Evolutionary conservation across 768 basidiomycete genomes (phyloP).

Genomic region (Rhizopogon sp.): DNA sequence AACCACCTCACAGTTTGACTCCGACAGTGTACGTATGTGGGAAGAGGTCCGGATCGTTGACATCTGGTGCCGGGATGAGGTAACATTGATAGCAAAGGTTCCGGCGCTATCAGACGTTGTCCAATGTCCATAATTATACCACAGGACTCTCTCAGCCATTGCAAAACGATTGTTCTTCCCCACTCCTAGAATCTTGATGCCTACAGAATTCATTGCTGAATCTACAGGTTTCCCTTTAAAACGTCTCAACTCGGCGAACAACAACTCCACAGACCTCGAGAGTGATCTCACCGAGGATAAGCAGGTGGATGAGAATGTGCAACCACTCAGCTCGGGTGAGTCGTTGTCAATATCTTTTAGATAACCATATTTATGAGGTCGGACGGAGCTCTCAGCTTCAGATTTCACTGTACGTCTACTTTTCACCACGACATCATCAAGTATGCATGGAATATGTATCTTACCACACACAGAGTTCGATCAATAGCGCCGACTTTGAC

Average conservation of each 20-base stretch:
- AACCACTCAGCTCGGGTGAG: constrained; percentile 15
- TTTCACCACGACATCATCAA: neutral
- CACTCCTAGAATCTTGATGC: constrained; percentile 12
- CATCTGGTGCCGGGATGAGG: too few species aligned
- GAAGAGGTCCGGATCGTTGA: too few species aligned
- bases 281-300: constrained; percentile 19
- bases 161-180: constrained; percentile 5
- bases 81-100: neutral
- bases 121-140: neutral
- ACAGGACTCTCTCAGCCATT: constrained; percentile 12
- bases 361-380: neutral
- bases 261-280: constrained; percentile 8
- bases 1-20: too few species aligned
- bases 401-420: constrained; percentile 13
- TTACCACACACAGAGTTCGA: constrained; percentile 2
- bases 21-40: too few species aligned
- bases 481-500: constrained; percentile 9
- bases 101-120: neutral
- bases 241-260: constrained; percentile 3
- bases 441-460: neutral
- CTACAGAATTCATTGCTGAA: constrained; percentile 8
- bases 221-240: constrained; percentile 13
- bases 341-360: neutral
- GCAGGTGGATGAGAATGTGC: constrained; percentile 14
- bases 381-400: constrained; percentile 10